A percentile compares a stretch with the other conserved stretches of the same genome.
phyloP scores from a whole-genome alignment of 2,329 filamentous ascomycete genomes.

The Clonostachys byssicola region DNA sequence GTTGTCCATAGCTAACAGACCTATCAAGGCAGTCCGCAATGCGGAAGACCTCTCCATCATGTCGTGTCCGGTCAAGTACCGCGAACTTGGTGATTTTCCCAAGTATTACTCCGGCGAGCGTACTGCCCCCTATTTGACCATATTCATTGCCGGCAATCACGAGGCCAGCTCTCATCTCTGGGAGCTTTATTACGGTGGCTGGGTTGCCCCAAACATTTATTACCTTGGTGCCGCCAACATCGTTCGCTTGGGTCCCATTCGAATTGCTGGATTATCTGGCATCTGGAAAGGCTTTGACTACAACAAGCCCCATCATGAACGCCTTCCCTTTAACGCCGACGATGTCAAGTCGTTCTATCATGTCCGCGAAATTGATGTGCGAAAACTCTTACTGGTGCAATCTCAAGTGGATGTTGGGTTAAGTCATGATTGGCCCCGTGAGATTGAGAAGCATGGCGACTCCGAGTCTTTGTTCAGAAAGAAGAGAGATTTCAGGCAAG shows the following conservation, averaged over 20 bases:
- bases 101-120: slow-evolving; percentile 83
- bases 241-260: slow-evolving; percentile 74
- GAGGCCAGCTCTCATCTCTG: slow-evolving; percentile 87
- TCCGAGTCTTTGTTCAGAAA: slow-evolving; percentile 60
- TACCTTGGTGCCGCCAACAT: slow-evolving; percentile 94
- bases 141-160: slow-evolving; percentile 94
- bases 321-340: slow-evolving; percentile 74
- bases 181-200: slow-evolving; percentile 94
- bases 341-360: slow-evolving; percentile 86
- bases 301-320: slow-evolving; percentile 75
- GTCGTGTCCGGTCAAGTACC: slow-evolving; percentile 85
- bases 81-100: slow-evolving; percentile 85
- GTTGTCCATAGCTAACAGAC: background rate
- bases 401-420: slow-evolving; percentile 87
- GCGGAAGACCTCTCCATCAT: slow-evolving; percentile 83
- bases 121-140: slow-evolving; percentile 79
- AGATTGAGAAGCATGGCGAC: slow-evolving; percentile 76
- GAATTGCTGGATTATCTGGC: slow-evolving; percentile 86
- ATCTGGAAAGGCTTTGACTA: slow-evolving; percentile 96
- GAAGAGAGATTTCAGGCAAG: slow-evolving; percentile 72
- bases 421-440: slow-evolving; percentile 93
- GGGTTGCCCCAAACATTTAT: slow-evolving; percentile 96
- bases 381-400: slow-evolving; percentile 80
- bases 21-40: slow-evolving; percentile 73
- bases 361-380: slow-evolving; percentile 82